These are phyloP conservation scores for Hyaloperonospora brassicae DNA, from an alignment of 352 stramenopile species.

Conservation along the genomic window DNA sequence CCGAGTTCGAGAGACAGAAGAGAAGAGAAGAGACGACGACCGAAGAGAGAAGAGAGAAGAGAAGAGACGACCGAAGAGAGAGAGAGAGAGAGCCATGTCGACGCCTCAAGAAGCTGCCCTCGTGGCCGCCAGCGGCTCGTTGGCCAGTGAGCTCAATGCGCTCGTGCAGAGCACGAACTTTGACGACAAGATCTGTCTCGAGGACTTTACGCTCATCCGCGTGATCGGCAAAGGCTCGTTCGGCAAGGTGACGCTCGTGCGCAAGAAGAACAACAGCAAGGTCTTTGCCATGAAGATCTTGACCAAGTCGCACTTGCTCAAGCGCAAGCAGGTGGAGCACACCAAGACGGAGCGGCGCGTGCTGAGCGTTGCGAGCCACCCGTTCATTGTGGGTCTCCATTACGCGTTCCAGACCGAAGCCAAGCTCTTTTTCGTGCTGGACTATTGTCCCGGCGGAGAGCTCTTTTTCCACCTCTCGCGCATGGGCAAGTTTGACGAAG, in stretches of 20 bases:
- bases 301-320: constrained; percentile 89
- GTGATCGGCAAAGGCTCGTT: constrained; percentile 87
- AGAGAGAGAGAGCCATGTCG: constrained; percentile 32
- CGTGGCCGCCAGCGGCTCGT: constrained; percentile 23
- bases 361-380: constrained; percentile 91
- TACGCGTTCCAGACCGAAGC: constrained; percentile 96
- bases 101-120: constrained; percentile 34
- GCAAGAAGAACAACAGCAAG: constrained; percentile 86
- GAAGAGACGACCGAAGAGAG: too few relatives aligned
- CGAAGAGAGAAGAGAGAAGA: too few relatives aligned
- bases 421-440: constrained; percentile 97
- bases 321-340: constrained; percentile 93
- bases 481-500: constrained; percentile 93
- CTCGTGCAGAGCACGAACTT: constrained; percentile 73
- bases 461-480: constrained; percentile 96
- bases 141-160: constrained; percentile 52
- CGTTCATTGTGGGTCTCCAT: constrained; percentile 96
- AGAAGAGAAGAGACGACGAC: too few relatives aligned
- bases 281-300: constrained; percentile 90
- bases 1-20: too few relatives aligned
- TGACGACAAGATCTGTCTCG: constrained; percentile 81
- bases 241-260: constrained; percentile 83
- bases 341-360: constrained; percentile 95
- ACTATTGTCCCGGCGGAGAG: constrained; percentile 97
- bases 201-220: constrained; percentile 86